A percentile compares a stretch with the other conserved stretches of the same genome.
These are phyloP conservation scores for Prunus armeniaca DNA, from an alignment of 306 rosid species.

Conservation along the genomic window DNA sequence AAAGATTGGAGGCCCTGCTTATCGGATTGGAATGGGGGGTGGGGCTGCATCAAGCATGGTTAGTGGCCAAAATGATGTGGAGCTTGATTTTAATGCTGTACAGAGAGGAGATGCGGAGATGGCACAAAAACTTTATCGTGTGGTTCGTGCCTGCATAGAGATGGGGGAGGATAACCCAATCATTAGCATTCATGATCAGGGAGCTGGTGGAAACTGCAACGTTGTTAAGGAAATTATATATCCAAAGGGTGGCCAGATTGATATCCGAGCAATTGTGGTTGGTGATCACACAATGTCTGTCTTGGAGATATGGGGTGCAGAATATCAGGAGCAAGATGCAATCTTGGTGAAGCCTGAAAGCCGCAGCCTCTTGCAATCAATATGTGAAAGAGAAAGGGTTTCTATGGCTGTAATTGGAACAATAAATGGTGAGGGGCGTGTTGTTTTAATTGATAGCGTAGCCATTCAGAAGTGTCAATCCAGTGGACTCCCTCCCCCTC, in stretches of 20 bases:
- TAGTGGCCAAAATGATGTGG: slow-evolving; percentile 92
- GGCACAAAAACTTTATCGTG: slow-evolving; percentile 89
- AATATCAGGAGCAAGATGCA: slow-evolving; percentile 93
- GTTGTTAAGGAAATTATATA: slow-evolving; percentile 89
- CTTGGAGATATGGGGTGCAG: slow-evolving; percentile 96
- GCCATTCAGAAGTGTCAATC: slow-evolving; percentile 46
- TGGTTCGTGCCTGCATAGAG: slow-evolving; percentile 91
- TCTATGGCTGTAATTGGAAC: slow-evolving; percentile 92
- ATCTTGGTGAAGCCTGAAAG: slow-evolving; percentile 85
- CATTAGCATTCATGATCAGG: slow-evolving; percentile 89
- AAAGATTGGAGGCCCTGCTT: slow-evolving; percentile 96
- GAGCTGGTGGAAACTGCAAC: slow-evolving; percentile 94
- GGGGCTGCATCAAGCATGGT: slow-evolving; percentile 99
- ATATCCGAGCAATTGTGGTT: slow-evolving; percentile 66
- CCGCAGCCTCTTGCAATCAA: slow-evolving; percentile 54
- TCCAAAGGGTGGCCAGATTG: slow-evolving; percentile 79
- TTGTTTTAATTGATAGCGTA: slow-evolving; percentile 62
- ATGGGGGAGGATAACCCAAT: slow-evolving; percentile 89
- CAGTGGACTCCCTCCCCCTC: slow-evolving; percentile 61
- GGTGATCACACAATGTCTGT: slow-evolving; percentile 93
- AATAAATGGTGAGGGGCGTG: slow-evolving; percentile 72
- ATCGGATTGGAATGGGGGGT: slow-evolving; percentile 96
- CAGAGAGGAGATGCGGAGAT: slow-evolving; percentile 98
- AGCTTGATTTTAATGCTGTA: slow-evolving; percentile 93
- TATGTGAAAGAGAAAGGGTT: slow-evolving; percentile 74